Evolutionary conservation across 1,284 basidiomycete genomes (phyloP), one percentile per base, ranked within the genome.

Genomic region (Ustilago cynodontis): DNA sequence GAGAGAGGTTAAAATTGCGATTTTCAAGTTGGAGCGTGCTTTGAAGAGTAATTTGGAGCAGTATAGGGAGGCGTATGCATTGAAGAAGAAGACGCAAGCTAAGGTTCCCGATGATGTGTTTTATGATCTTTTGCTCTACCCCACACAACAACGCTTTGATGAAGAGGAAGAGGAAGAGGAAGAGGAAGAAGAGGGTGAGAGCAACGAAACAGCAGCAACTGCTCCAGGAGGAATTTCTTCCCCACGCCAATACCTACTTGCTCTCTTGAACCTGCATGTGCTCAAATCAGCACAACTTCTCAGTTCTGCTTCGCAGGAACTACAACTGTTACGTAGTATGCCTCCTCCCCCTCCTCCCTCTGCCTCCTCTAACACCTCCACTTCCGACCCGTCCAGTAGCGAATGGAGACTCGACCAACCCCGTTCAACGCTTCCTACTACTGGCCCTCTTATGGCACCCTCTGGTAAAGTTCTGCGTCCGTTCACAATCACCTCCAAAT

Each of bases 401-500:
- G 67, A 75, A 51, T 85, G 83, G 83, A 66, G 82, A 3, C 70
- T 85, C n/a, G 83, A 85, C 65, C 50, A 49, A 18, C 9, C 50
- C 0, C 3, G 49, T 7, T 52, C 58, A 6, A 16, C 45, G 1
- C 59, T 67, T 4, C 39, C 65, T 16, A 60, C 57, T 0, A 68
- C 60, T 14, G 83, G 79, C 2, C 78, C 84, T 6, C 65, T 85
- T 14, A 64, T 85, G 37, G 69, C 71, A 20, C 67, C 74, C 5
- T 41, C 61, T 2, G 83, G 84, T 10, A 82, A 82, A 69, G 81
- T 82, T 1, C 61, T 85, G 11, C 78, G 83, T 1, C 84, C 84
- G 0, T 85, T 85, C 57, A 79, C 77, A 14, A 85, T 85, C 57
- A 79, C 78, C 14, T 29, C 56, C 24, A 52, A 59, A 16, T 20